phyloP scores from a whole-genome alignment of 495 filamentous ascomycete genomes.

The Trichoderma gamsii region DNA sequence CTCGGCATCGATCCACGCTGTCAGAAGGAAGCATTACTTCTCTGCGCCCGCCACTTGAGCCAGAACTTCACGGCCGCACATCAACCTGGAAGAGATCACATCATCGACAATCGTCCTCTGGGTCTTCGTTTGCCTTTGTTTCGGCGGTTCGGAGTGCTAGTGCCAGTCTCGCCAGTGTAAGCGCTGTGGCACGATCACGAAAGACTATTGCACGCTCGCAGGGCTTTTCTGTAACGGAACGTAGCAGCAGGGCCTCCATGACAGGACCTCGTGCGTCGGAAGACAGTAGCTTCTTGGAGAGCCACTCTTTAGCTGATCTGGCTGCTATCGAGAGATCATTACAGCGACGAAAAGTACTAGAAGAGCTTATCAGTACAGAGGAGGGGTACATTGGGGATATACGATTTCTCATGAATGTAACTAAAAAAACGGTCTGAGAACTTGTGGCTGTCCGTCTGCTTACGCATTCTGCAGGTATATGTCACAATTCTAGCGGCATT shows the following conservation, averaged over 20 bases:
- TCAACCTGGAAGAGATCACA: slow-evolving; percentile 30
- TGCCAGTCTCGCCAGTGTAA: slow-evolving; percentile 63
- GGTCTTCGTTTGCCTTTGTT: slow-evolving; percentile 68
- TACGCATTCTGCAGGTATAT: slow-evolving; percentile 48
- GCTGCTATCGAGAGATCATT: slow-evolving; percentile 63
- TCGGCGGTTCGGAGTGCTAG: slow-evolving; percentile 71
- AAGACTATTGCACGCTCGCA: slow-evolving; percentile 45
- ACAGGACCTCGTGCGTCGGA: slow-evolving; percentile 56
- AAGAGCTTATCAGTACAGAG: slow-evolving; percentile 80
- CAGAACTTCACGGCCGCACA: slow-evolving; percentile 40
- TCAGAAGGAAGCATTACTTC: slow-evolving; percentile 16
- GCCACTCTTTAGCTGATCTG: slow-evolving; percentile 56
- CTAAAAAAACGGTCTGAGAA: slow-evolving; percentile 21
- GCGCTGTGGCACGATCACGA: slow-evolving; percentile 55
- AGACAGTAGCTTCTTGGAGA: slow-evolving; percentile 55
- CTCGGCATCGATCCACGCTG: slow-evolving; percentile 32
- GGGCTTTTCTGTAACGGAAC: slow-evolving; percentile 52
- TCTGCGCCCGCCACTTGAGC: not conserved
- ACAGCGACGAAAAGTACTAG: slow-evolving; percentile 69
- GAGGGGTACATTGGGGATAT: slow-evolving; percentile 84
- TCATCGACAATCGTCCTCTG: slow-evolving; percentile 57
- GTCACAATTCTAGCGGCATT: slow-evolving; percentile 58
- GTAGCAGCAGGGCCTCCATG: slow-evolving; percentile 56
- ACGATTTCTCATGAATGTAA: slow-evolving; percentile 77
- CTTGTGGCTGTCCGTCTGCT: slow-evolving; percentile 17